phyloP scores from a whole-genome alignment of 148 eudicot genomes.

The Gaultheria prostrata region DNA sequence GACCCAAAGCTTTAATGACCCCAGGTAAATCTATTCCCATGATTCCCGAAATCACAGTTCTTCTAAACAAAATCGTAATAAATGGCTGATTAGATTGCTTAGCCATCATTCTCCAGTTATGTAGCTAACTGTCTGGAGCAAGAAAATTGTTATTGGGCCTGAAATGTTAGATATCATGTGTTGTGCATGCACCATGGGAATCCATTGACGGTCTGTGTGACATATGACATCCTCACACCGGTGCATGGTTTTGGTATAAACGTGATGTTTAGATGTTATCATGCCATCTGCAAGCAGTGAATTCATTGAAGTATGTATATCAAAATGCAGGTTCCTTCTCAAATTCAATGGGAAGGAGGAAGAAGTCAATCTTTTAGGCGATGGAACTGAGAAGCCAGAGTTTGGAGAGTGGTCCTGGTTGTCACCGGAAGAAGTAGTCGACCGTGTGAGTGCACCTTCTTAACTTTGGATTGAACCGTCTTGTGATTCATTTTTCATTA shows the following conservation, averaged over 20 bases:
- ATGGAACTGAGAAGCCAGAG: constrained; percentile 90
- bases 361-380: constrained; percentile 83
- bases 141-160: neutral
- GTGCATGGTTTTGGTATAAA: neutral
- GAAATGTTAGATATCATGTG: neutral
- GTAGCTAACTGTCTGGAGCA: neutral
- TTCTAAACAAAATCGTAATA: neutral
- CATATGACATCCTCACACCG: neutral
- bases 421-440: constrained; percentile 73
- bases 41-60: neutral
- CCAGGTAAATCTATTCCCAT: neutral
- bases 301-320: neutral
- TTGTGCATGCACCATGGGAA: neutral
- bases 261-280: neutral
- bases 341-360: constrained; percentile 74
- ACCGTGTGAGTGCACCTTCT: constrained; percentile 43
- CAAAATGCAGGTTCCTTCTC: constrained; percentile 66
- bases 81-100: neutral
- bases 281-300: neutral
- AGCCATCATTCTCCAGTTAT: neutral
- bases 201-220: too few species aligned
- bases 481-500: neutral
- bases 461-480: neutral
- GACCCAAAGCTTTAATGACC: neutral
- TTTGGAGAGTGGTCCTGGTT: constrained; percentile 95